A percentile compares a stretch with the other conserved stretches of the same genome.
These are phyloP conservation scores for Trametes sanguinea DNA, from an alignment of 768 basidiomycete genomes.

Conservation along the genomic window DNA sequence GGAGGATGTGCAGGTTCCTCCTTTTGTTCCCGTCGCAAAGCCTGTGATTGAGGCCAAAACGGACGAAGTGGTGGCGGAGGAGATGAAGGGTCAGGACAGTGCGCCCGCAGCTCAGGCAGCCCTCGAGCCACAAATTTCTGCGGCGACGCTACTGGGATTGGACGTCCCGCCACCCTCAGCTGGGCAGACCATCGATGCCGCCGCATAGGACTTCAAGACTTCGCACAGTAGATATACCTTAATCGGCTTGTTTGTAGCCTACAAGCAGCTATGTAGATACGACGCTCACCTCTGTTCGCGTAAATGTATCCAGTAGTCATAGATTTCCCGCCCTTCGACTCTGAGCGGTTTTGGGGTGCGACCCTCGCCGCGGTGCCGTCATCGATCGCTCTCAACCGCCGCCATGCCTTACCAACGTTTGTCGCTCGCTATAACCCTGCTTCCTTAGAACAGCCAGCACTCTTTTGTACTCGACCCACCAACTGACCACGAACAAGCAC, in stretches of 20 bases:
- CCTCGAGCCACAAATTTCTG: not conserved
- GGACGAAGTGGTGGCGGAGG: not conserved
- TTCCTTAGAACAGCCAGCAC: not conserved
- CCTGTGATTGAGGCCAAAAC: not conserved
- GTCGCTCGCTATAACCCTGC: not conserved
- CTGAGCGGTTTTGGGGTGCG: conserved; percentile 3
- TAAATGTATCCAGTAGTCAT: not conserved
- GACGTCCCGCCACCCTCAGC: conserved; percentile 1
- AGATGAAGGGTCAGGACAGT: not conserved
- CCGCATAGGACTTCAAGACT: not conserved
- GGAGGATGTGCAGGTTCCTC: not conserved
- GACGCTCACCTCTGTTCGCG: not conserved
- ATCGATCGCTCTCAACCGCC: conserved; percentile 1
- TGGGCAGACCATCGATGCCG: not conserved
- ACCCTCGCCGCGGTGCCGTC: conserved; percentile 12
- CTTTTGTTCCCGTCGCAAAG: not conserved
- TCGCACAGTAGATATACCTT: not conserved
- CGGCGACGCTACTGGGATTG: conserved; percentile 2
- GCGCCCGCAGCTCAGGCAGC: not conserved
- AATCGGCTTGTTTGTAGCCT: not conserved
- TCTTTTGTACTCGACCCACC: not conserved
- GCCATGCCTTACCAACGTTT: conserved; percentile 11
- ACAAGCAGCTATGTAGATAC: no score
- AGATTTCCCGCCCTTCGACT: not conserved
- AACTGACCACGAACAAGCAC: conserved; percentile 6